Conservation (phyloP, 2,329 filamentous ascomycete species). For the Fusarium pseudocircinatum region DNA sequence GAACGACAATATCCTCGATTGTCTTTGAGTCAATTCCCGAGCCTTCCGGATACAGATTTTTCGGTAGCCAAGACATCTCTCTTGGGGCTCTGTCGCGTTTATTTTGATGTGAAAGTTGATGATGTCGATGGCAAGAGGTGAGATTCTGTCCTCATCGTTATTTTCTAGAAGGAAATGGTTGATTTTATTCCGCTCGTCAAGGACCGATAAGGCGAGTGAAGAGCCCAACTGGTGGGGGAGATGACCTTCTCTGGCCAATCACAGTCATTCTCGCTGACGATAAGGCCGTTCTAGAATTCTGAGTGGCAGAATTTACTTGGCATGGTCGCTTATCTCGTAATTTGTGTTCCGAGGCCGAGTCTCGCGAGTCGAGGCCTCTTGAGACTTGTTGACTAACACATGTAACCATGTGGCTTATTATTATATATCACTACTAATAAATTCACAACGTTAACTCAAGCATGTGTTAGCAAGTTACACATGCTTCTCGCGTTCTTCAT, state of each 20-base stretch:
- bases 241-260: constrained; percentile 6
- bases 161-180: constrained; percentile 7
- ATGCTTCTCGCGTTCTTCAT: background rate
- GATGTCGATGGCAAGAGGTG: constrained; percentile 11
- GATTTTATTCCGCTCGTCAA: constrained; percentile 22
- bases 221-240: constrained; percentile 18
- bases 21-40: constrained; percentile 1
- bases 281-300: constrained; percentile 29
- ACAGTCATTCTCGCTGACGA: background rate
- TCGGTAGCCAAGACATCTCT: constrained; percentile 1
- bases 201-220: constrained; percentile 24
- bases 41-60: background rate
- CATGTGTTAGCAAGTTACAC: background rate
- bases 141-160: constrained; percentile 12
- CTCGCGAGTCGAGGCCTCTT: constrained; percentile 2
- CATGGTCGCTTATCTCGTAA: constrained; percentile 16
- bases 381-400: background rate
- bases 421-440: background rate
- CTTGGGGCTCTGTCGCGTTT: background rate
- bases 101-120: background rate
- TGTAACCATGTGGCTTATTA: background rate
- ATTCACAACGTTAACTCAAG: background rate
- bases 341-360: background rate
- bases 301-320: constrained; percentile 1
- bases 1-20: constrained; percentile 16